A percentile compares a stretch with the other conserved stretches of the same genome.
phyloP scores from a whole-genome alignment of 257 asterid genomes.

The Rauvolfia tetraphylla region DNA sequence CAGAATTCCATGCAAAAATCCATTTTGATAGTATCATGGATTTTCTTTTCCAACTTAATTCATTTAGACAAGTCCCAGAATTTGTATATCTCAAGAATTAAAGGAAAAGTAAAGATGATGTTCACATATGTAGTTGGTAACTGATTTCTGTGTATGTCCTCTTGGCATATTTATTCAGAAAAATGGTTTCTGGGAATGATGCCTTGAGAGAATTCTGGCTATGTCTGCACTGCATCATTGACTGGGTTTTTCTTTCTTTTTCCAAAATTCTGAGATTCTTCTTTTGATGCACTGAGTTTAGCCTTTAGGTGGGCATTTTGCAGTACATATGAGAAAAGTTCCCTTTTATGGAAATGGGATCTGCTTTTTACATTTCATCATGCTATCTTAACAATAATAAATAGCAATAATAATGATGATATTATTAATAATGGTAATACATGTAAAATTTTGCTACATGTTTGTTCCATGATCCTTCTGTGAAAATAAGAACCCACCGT shows the following conservation, averaged over 20 bases:
- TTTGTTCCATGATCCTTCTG: slow-evolving; percentile 18
- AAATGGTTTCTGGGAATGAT: slow-evolving; percentile 11
- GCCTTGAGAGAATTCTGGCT: slow-evolving; percentile 20
- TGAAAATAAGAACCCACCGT: slow-evolving; percentile 9
- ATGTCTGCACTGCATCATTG: slow-evolving; percentile 20
- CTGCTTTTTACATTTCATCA: slow-evolving; percentile 39
- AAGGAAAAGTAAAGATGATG: neutral
- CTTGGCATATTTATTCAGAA: neutral
- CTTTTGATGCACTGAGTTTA: slow-evolving; percentile 29
- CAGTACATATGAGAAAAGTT: slow-evolving; percentile 25
- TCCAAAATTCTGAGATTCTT: slow-evolving; percentile 24
- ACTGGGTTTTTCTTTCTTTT: slow-evolving; percentile 18
- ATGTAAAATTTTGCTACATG: slow-evolving; percentile 11
- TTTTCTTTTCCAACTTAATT: slow-evolving; percentile 5
- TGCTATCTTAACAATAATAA: slow-evolving; percentile 17
- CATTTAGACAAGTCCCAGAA: neutral
- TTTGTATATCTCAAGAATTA: neutral
- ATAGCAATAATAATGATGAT: slow-evolving; percentile 13
- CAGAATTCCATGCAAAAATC: slow-evolving; percentile 22
- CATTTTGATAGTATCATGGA: slow-evolving; percentile 21
- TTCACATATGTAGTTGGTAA: neutral
- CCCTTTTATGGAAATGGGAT: slow-evolving; percentile 51
- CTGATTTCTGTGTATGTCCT: neutral
- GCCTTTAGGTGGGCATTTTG: slow-evolving; percentile 24
- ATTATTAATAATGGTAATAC: neutral